Evolutionary conservation across 2,329 filamentous ascomycete species (phyloP), one percentile per base, ranked within the genome.

Genomic region (Cladosporium phlei): DNA sequence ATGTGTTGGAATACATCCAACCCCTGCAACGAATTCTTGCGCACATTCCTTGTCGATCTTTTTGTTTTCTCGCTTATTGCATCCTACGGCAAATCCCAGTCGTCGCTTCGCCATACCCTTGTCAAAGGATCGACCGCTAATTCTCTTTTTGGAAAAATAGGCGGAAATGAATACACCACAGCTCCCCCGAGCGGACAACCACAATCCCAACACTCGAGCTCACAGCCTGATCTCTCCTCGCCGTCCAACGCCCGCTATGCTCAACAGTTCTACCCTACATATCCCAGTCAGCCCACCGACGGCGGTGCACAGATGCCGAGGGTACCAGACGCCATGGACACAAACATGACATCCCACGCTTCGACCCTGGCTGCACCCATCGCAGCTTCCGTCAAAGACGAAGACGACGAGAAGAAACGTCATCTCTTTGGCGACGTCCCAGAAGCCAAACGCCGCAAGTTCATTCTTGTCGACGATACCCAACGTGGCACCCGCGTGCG

Each of bases 391-490:
- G 51, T 64, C 22, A 69, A 70, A 54, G 58, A 57, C 24, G 68
- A 77, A 55, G 72, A 76, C 52, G 74, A 83, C 59, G 77, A 79
- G 51, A 63, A 65, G 71, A 84, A 74, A 43, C 78, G 82, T 12
- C 81, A 82, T 38, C 79, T 96, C 34, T 96, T 96, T 66, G 88
- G 88, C 38, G 85, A 93, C 55, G 78, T 95, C 43, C 89, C 90
- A 1, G 88, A 93, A 60, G 83, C 85, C 43, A 95, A 95, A 71
- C 88, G 88, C 61, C 85, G 91, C 63, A 97, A 96, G 68, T 97
- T 97, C 67, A 95, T 97, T 57, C 79, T 97, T 8, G 89, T 97
- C 21, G 90, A 96, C 55, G 91, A 97, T 65, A 83, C 81, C 43
- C 85, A 89, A 52, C 84, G 88, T 27, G 85, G 85, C 43, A 84